These are phyloP conservation scores for Sarocladium oryzae DNA, from an alignment of 2,329 filamentous ascomycete genomes.

Conservation along the genomic window DNA sequence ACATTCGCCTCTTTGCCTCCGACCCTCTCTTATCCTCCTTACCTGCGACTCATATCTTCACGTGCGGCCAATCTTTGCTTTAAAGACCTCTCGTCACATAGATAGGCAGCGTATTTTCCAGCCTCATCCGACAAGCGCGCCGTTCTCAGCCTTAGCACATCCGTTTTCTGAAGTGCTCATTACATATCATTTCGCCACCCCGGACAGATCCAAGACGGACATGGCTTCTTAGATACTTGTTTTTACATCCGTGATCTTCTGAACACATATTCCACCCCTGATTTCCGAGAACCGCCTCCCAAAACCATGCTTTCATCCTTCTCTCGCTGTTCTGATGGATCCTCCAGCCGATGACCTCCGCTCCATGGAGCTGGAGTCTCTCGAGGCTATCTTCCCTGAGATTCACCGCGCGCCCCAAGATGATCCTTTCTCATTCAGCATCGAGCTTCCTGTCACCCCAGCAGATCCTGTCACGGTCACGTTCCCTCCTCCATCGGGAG, in stretches of 20 bases:
- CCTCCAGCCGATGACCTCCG: conserved; percentile 45
- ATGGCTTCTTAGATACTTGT: too few relatives aligned
- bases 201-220: too few relatives aligned
- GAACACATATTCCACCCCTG: too few relatives aligned
- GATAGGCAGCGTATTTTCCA: too few relatives aligned
- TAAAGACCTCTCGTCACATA: background rate
- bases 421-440: conserved; percentile 41
- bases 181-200: too few relatives aligned
- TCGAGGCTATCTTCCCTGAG: conserved; percentile 63
- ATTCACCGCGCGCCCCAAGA: conserved; percentile 37
- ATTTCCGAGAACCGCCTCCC: too few relatives aligned
- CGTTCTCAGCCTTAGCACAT: too few relatives aligned
- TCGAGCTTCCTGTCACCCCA: conserved; percentile 53
- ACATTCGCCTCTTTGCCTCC: too few relatives aligned
- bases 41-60: background rate
- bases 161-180: too few relatives aligned
- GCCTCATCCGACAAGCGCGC: too few relatives aligned
- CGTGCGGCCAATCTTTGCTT: background rate
- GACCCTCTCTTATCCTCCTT: background rate
- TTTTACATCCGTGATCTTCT: too few relatives aligned
- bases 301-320: background rate
- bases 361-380: conserved; percentile 51
- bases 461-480: conserved; percentile 47
- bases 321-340: conserved; percentile 26
- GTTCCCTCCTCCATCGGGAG: conserved; percentile 38